Percentiles rank a stretch among this genome's conserved stretches.
phyloP scores from a whole-genome alignment of 2,329 filamentous ascomycete species.

The Coccinonectria pachysandricola region DNA sequence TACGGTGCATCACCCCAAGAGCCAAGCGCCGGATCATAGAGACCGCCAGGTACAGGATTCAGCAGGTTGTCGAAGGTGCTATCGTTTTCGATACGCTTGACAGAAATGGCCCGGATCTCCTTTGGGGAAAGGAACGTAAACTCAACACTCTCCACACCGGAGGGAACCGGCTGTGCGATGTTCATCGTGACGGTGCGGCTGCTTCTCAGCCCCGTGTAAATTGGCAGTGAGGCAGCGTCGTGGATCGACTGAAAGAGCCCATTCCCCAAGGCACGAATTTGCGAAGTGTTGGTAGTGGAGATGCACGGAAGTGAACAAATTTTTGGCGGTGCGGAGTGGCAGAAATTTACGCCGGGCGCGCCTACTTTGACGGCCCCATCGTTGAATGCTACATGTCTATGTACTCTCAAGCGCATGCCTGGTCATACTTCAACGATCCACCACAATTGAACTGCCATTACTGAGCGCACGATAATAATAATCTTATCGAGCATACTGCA shows the following conservation, averaged over 20 bases:
- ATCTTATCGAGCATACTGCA: too few species aligned
- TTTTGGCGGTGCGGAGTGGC: constrained; percentile 37
- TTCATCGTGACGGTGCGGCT: constrained; percentile 41
- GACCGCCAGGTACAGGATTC: constrained; percentile 78
- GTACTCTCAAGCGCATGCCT: too few species aligned
- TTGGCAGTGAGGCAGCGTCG: constrained; percentile 15
- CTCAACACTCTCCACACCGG: constrained; percentile 75
- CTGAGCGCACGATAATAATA: too few species aligned
- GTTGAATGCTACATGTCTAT: too few species aligned
- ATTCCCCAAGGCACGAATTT: constrained; percentile 12
- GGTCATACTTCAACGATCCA: too few species aligned
- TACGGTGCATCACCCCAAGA: constrained; percentile 81
- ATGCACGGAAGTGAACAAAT: constrained; percentile 20
- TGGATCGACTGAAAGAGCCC: constrained; percentile 12
- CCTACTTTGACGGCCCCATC: too few species aligned
- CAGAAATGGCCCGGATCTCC: constrained; percentile 82
- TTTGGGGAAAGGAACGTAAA: constrained; percentile 75
- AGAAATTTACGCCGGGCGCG: too few species aligned
- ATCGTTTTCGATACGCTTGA: constrained; percentile 87
- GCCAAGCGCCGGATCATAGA: constrained; percentile 87
- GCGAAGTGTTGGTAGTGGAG: constrained; percentile 14
- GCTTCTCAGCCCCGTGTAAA: constrained; percentile 8
- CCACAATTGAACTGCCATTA: too few species aligned
- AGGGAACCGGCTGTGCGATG: constrained; percentile 71
- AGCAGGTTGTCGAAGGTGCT: constrained; percentile 88